Evolutionary conservation across 2,329 filamentous ascomycete species (phyloP).

Genomic region (Curvularia lunata): DNA sequence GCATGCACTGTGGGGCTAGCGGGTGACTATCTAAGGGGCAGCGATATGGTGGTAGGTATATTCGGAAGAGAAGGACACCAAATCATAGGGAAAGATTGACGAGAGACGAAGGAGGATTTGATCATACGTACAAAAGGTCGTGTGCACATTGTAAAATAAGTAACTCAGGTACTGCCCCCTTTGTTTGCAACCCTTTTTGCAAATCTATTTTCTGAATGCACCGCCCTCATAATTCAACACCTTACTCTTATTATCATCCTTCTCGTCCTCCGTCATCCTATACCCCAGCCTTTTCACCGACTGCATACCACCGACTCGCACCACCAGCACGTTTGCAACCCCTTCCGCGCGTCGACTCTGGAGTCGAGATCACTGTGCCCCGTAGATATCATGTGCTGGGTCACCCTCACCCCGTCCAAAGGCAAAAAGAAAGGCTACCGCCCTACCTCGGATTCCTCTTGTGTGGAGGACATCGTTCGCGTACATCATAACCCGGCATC

Average conservation of each 20-base stretch:
- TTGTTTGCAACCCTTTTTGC: slow-evolving; percentile 12
- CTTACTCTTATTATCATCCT: slow-evolving; percentile 23
- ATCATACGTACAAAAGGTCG: slow-evolving; percentile 16
- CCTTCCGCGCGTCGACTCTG: slow-evolving; percentile 30
- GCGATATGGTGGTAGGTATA: slow-evolving; percentile 24
- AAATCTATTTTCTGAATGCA: slow-evolving; percentile 29
- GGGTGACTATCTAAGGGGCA: slow-evolving; percentile 25
- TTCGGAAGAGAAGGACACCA: slow-evolving; percentile 17
- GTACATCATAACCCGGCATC: slow-evolving; percentile 28
- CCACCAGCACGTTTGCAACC: slow-evolving; percentile 29
- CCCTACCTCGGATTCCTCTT: slow-evolving; percentile 30
- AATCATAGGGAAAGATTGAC: slow-evolving; percentile 13
- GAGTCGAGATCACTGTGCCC: slow-evolving; percentile 15
- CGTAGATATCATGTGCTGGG: slow-evolving; percentile 41
- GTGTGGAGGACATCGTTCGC: slow-evolving; percentile 40
- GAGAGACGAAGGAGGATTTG: slow-evolving; percentile 13
- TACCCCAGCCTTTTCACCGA: slow-evolving; percentile 24
- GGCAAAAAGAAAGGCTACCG: slow-evolving; percentile 25
- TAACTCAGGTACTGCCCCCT: slow-evolving; percentile 17
- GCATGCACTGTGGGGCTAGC: slow-evolving; percentile 23
- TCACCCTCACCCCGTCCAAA: slow-evolving; percentile 38
- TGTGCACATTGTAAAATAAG: slow-evolving; percentile 23
- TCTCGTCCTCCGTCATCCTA: slow-evolving; percentile 31
- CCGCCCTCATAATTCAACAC: slow-evolving; percentile 21
- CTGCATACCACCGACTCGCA: slow-evolving; percentile 32